Percentiles rank a stretch among this genome's conserved stretches.
These are phyloP conservation scores for Dendrobium catenatum DNA, from an alignment of 106 monocot species.

Conservation along the genomic window DNA sequence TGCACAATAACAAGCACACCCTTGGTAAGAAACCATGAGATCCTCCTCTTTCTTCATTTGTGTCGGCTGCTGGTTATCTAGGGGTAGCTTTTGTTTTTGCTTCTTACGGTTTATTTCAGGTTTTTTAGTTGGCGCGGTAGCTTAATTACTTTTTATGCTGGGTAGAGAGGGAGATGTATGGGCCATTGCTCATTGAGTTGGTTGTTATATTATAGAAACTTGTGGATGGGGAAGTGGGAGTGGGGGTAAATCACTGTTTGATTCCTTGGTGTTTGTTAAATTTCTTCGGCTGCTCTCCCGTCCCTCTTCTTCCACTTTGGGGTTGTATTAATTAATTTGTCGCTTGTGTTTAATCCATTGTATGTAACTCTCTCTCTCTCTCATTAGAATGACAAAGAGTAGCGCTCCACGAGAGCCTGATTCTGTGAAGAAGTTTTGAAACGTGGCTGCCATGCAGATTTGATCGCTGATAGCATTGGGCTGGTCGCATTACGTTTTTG, in stretches of 20 bases:
- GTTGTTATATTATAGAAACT: constrained; percentile 3
- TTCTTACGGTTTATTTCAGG: not conserved
- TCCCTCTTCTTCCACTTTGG: not conserved
- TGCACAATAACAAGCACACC: constrained; percentile 95
- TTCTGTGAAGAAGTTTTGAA: not conserved
- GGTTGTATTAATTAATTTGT: not conserved
- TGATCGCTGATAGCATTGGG: too few relatives aligned
- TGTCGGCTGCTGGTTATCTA: not conserved
- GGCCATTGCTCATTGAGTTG: constrained; percentile 14
- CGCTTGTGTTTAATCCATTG: not conserved
- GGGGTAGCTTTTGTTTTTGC: not conserved
- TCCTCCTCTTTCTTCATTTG: not conserved
- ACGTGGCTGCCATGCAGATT: constrained; percentile 6
- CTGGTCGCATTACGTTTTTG: too few relatives aligned
- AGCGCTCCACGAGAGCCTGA: not conserved
- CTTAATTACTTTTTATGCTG: not conserved
- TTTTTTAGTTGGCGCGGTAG: not conserved
- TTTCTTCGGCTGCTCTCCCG: not conserved
- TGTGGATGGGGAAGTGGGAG: not conserved
- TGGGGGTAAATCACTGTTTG: not conserved
- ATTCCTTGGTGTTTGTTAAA: not conserved
- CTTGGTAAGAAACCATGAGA: constrained; percentile 61
- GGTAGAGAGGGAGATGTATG: not conserved
- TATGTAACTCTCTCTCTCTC: not conserved
- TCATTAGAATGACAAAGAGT: not conserved